These are phyloP conservation scores for Melampsora abietis-canadensis DNA, from an alignment of 1,284 basidiomycete genomes.

Conservation along the genomic window DNA sequence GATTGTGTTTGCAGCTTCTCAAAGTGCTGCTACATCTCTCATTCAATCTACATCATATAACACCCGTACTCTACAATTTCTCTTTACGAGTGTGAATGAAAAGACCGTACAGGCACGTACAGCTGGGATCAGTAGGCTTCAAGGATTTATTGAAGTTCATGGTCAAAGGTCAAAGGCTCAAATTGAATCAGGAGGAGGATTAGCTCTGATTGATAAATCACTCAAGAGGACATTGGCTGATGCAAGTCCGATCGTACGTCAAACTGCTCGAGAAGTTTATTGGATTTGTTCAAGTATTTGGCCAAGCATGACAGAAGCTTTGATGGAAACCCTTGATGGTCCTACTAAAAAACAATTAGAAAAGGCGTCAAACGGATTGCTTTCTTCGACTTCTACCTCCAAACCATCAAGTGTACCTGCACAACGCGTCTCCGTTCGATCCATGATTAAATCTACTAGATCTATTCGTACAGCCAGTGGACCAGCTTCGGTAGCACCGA, in stretches of 20 bases:
- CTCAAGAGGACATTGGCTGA: slow-evolving; percentile 73
- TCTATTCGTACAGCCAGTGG: not conserved
- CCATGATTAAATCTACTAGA: slow-evolving; percentile 37
- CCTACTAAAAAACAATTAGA: slow-evolving; percentile 76
- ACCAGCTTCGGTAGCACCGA: slow-evolving; percentile 19
- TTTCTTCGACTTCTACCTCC: slow-evolving; percentile 54
- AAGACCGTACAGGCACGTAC: slow-evolving; percentile 78
- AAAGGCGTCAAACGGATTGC: slow-evolving; percentile 67
- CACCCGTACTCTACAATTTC: slow-evolving; percentile 68
- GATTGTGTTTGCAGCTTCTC: slow-evolving; percentile 80
- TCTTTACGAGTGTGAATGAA: slow-evolving; percentile 67
- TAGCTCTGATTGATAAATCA: slow-evolving; percentile 68
- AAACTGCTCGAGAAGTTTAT: slow-evolving; percentile 69
- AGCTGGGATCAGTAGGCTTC: slow-evolving; percentile 58
- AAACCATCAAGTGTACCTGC: slow-evolving; percentile 47
- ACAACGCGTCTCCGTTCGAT: slow-evolving; percentile 23
- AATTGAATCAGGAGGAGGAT: slow-evolving; percentile 58
- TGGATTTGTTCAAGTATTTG: slow-evolving; percentile 77
- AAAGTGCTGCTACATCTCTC: slow-evolving; percentile 67
- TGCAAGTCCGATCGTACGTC: slow-evolving; percentile 73
- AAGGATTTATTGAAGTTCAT: slow-evolving; percentile 52
- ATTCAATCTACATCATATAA: slow-evolving; percentile 69
- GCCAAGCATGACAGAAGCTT: slow-evolving; percentile 64
- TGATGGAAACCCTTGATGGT: slow-evolving; percentile 70
- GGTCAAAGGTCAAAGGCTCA: slow-evolving; percentile 46